Conservation (phyloP, 371 early-diverging fungal species). For the Mortierella sp. region DNA sequence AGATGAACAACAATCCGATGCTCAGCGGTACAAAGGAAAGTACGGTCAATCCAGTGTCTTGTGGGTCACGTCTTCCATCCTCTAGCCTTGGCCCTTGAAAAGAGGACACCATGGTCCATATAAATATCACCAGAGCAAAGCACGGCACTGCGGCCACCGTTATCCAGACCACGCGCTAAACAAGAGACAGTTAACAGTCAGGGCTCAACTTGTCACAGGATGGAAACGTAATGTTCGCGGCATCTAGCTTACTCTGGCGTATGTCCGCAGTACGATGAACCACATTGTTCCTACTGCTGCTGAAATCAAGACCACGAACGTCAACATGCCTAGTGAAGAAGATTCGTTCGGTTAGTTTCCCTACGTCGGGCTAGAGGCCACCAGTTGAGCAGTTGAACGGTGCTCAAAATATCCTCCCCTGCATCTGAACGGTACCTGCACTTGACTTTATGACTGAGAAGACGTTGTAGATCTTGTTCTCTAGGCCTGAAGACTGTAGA, state of each 20-base stretch:
- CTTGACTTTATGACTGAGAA: conserved; percentile 65
- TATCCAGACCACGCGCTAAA: conserved; percentile 71
- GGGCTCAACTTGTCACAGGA: background rate
- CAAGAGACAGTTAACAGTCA: background rate
- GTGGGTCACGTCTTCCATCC: conserved; percentile 52
- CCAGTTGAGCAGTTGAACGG: background rate
- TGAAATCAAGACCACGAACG: conserved; percentile 59
- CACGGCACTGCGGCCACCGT: conserved; percentile 68
- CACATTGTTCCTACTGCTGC: conserved; percentile 63
- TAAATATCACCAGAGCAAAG: conserved; percentile 62
- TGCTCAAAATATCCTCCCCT: background rate
- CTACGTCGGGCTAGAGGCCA: no score
- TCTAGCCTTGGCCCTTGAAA: conserved; percentile 57
- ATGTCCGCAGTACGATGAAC: conserved; percentile 62
- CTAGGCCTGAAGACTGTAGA: conserved; percentile 34
- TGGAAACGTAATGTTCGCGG: background rate
- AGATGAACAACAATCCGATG: conserved; percentile 48
- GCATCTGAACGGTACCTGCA: conserved; percentile 54
- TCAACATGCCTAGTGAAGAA: conserved; percentile 57
- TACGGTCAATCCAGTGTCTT: conserved; percentile 65
- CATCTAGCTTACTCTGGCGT: conserved; percentile 59
- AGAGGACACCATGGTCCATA: conserved; percentile 65
- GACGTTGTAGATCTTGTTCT: conserved; percentile 56
- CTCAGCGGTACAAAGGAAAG: conserved; percentile 67
- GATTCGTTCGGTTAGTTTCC: background rate